Evolutionary conservation across 208 protist genomes (phyloP).

Genomic region (Naegleria fowleri): DNA sequence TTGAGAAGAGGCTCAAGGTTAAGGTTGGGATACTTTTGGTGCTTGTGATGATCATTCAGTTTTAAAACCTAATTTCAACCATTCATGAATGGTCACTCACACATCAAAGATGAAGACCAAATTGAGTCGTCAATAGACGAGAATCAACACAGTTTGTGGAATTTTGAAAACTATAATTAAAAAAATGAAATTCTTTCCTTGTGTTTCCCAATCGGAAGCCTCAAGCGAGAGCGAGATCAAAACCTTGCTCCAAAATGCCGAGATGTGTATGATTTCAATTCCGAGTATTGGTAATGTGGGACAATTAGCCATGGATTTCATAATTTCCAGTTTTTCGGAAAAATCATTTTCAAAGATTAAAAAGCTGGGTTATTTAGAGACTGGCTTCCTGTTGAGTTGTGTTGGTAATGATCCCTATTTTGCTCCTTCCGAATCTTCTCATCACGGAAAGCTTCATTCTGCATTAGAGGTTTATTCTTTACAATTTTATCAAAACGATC

Average conservation of each 20-base stretch:
- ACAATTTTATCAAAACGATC: background rate
- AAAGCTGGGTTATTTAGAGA: background rate
- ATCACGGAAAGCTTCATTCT: background rate
- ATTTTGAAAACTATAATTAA: background rate
- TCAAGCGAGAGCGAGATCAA: background rate
- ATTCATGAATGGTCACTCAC: too few species aligned
- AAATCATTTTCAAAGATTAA: background rate
- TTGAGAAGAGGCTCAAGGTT: too few species aligned
- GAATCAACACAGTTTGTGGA: too few species aligned
- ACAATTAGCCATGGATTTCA: constrained; percentile 20
- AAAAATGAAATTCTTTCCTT: background rate
- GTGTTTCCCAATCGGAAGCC: background rate
- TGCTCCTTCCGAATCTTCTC: background rate
- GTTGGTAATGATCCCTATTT: constrained; percentile 18
- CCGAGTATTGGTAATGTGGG: constrained; percentile 8
- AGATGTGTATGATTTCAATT: background rate
- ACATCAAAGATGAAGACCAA: too few species aligned
- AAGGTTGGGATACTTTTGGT: too few species aligned
- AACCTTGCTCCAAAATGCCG: background rate
- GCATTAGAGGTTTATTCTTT: background rate
- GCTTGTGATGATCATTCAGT: too few species aligned
- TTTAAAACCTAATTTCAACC: too few species aligned
- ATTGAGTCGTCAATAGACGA: too few species aligned
- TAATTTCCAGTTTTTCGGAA: background rate
- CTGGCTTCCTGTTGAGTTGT: background rate